These are phyloP conservation scores for Flaveria brownii DNA, from an alignment of 129 eudicot genomes.

Conservation along the genomic window DNA sequence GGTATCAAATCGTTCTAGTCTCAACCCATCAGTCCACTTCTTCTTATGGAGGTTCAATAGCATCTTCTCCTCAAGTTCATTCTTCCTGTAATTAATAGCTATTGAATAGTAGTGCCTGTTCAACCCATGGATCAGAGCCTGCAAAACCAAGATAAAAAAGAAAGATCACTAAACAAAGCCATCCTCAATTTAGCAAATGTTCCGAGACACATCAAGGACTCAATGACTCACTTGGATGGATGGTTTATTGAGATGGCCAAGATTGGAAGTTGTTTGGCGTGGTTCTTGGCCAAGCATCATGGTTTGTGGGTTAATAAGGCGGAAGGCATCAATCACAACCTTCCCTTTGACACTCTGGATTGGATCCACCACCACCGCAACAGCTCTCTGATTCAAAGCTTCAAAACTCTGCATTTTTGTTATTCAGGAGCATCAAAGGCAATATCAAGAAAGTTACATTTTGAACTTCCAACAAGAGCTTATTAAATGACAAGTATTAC, in stretches of 20 bases:
- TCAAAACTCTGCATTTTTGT: slow-evolving; percentile 74
- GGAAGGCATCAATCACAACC: slow-evolving; percentile 94
- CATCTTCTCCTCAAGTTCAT: slow-evolving; percentile 96
- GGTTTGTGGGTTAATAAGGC: slow-evolving; percentile 90
- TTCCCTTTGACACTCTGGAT: slow-evolving; percentile 97
- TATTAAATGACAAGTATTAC: background rate
- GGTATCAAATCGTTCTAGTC: slow-evolving; percentile 80
- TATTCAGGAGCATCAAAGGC: slow-evolving; percentile 1
- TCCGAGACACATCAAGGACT: background rate
- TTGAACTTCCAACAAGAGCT: background rate
- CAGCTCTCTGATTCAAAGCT: slow-evolving; percentile 93
- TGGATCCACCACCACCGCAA: slow-evolving; percentile 96
- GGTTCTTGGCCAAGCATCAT: slow-evolving; percentile 99
- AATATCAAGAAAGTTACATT: background rate
- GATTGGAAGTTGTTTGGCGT: slow-evolving; percentile 89
- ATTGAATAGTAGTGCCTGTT: slow-evolving; percentile 91
- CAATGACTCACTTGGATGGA: slow-evolving; percentile 71
- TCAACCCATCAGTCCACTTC: slow-evolving; percentile 94
- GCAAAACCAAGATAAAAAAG: slow-evolving; percentile 29
- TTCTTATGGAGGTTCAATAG: slow-evolving; percentile 86
- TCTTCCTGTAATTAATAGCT: slow-evolving; percentile 88
- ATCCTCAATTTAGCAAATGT: background rate
- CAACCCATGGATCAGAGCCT: slow-evolving; percentile 92
- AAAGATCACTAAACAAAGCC: background rate
- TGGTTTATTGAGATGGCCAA: slow-evolving; percentile 95